phyloP scores from a whole-genome alignment of 805 yeast genomes.

The Yarrowia sp. region DNA sequence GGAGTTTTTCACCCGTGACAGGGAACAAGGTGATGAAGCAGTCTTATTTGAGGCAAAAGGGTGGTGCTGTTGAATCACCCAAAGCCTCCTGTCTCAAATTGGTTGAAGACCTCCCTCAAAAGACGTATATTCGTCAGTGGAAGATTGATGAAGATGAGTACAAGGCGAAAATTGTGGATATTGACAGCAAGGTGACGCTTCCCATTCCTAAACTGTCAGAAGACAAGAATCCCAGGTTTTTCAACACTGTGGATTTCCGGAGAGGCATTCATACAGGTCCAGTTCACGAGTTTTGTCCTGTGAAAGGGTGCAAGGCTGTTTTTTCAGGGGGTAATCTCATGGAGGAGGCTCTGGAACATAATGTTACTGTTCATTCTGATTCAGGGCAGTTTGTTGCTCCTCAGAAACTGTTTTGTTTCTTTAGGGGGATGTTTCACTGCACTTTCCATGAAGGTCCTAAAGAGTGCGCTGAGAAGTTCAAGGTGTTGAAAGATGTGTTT shows the following conservation, averaged over 20 bases:
- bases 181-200: neutral
- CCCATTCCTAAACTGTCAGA: neutral
- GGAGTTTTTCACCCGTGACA: no score
- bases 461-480: neutral
- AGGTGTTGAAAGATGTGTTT: constrained; percentile 1
- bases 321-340: neutral
- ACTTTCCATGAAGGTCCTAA: neutral
- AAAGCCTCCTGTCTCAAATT: no score
- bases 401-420: neutral
- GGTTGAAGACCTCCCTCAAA: no score
- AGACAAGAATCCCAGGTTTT: neutral
- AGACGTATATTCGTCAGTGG: no score
- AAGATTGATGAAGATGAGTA: no score
- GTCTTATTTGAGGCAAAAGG: no score
- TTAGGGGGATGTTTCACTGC: neutral
- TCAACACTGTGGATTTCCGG: neutral
- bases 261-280: neutral
- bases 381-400: neutral
- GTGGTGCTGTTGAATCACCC: no score
- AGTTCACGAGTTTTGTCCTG: neutral
- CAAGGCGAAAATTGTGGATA: no score
- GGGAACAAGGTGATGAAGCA: no score
- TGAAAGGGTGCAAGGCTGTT: neutral
- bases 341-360: neutral
- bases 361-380: neutral